A percentile compares a stretch with the other conserved stretches of the same genome.
These are phyloP conservation scores for Penicillium brasilianum DNA, from an alignment of 2,329 filamentous ascomycete species.

Conservation along the genomic window DNA sequence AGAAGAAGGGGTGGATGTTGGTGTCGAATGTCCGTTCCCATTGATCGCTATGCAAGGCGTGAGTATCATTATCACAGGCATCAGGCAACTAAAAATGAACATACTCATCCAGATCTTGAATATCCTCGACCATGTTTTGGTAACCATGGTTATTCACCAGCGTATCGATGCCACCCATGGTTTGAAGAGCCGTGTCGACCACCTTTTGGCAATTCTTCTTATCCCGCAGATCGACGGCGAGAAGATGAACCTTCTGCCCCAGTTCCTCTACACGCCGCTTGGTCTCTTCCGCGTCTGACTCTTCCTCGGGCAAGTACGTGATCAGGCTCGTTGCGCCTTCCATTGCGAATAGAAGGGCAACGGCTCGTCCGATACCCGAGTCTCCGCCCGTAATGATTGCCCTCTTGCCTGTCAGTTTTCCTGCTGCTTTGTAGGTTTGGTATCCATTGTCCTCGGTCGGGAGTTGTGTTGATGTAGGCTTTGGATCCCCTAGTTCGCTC, in stretches of 20 bases:
- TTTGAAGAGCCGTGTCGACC: constrained; percentile 68
- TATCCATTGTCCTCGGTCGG: constrained; percentile 70
- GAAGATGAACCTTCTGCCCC: constrained; percentile 67
- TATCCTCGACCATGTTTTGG: constrained; percentile 76
- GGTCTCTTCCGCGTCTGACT: constrained; percentile 77
- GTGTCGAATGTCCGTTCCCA: constrained; percentile 80
- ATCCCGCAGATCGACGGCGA: constrained; percentile 67
- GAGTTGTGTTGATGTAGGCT: constrained; percentile 67
- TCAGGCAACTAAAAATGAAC: neutral
- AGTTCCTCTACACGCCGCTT: constrained; percentile 70
- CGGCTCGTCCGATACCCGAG: constrained; percentile 76
- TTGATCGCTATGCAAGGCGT: constrained; percentile 62
- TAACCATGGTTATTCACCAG: constrained; percentile 70
- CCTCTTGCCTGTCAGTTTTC: constrained; percentile 74
- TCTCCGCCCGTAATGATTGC: constrained; percentile 85
- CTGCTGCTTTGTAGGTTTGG: constrained; percentile 73
- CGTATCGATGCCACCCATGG: constrained; percentile 73
- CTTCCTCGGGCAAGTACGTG: constrained; percentile 74
- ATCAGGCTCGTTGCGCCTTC: constrained; percentile 78
- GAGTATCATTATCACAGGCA: neutral
- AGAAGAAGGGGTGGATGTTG: constrained; percentile 83
- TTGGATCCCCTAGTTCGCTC: constrained; percentile 58
- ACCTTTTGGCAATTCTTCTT: constrained; percentile 71
- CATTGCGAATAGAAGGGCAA: constrained; percentile 77
- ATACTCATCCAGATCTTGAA: constrained; percentile 71